A percentile compares a stretch with the other conserved stretches of the same genome.
phyloP scores from a whole-genome alignment of 108 stramenopile species.

The Nannochloropsis gaditana region DNA sequence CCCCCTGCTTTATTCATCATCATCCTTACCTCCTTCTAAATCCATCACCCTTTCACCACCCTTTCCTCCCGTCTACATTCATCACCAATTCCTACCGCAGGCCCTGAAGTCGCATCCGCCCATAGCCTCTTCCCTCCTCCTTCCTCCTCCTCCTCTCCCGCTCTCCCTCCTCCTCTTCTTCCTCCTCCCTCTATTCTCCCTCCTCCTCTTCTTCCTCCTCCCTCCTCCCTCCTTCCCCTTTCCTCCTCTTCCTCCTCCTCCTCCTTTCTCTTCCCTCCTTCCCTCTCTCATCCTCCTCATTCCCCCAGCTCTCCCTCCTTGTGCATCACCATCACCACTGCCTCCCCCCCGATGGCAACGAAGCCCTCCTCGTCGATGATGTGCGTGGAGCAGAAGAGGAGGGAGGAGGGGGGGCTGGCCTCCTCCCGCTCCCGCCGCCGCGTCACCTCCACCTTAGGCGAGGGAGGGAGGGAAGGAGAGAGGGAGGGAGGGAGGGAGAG shows the following conservation, averaged over 20 bases:
- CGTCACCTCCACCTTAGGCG: not conserved
- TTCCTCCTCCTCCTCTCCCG: too few species aligned
- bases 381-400: constrained; percentile 1
- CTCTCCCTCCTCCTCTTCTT: too few species aligned
- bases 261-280: not conserved
- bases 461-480: not conserved
- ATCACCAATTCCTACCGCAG: too few species aligned
- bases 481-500: not conserved
- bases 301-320: not conserved
- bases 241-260: not conserved
- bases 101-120: too few species aligned
- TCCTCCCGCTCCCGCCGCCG: not conserved
- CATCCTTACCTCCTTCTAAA: too few species aligned
- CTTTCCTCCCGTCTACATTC: too few species aligned
- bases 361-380: not conserved
- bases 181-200: not conserved
- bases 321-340: not conserved
- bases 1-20: too few species aligned
- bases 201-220: not conserved
- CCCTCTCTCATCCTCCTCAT: not conserved
- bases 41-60: too few species aligned
- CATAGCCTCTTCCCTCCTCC: too few species aligned
- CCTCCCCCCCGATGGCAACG: not conserved
- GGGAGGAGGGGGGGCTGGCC: not conserved
- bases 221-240: not conserved